Percentiles rank a stretch among this genome's conserved stretches.
phyloP scores from a whole-genome alignment of 139 green algal species.

The Zygnema cylindricum region DNA sequence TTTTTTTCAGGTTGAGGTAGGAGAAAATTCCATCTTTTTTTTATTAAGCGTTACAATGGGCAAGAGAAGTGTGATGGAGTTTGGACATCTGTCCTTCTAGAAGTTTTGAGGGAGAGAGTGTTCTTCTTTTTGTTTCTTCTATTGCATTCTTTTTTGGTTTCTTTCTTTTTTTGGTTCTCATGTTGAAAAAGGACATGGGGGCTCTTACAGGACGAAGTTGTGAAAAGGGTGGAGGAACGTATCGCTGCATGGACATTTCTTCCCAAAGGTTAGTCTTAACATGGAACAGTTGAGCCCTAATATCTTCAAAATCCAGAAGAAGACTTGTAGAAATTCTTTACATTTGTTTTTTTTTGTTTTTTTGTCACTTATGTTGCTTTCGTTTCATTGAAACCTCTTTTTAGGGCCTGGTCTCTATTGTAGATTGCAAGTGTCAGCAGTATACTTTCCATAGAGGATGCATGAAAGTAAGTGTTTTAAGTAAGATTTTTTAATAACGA shows the following conservation, averaged over 20 bases:
- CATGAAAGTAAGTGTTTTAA: no score
- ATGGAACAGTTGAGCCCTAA: not conserved
- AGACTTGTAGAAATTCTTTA: no score
- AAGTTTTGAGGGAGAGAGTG: not conserved
- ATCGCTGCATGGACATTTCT: slow-evolving; percentile 56
- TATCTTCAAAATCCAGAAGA: no score
- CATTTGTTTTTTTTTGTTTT: not conserved
- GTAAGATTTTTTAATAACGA: no score
- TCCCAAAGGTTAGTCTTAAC: slow-evolving; percentile 25
- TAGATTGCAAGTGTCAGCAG: not conserved
- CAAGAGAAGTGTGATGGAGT: not conserved
- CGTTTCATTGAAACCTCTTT: not conserved
- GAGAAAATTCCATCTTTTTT: not conserved
- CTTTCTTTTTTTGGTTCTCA: not conserved
- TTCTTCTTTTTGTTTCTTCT: not conserved
- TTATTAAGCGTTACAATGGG: not conserved
- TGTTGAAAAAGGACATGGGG: no score
- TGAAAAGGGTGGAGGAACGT: slow-evolving; percentile 40
- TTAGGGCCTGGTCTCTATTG: not conserved
- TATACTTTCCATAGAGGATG: not conserved
- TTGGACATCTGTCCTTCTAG: not conserved
- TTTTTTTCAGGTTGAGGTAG: no score
- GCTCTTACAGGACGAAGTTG: slow-evolving; percentile 40
- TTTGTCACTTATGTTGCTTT: not conserved
- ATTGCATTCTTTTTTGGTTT: not conserved